A percentile compares a stretch with the other conserved stretches of the same genome.
Evolutionary conservation across 805 yeast species (phyloP).

Genomic region (Lachancea sp.): DNA sequence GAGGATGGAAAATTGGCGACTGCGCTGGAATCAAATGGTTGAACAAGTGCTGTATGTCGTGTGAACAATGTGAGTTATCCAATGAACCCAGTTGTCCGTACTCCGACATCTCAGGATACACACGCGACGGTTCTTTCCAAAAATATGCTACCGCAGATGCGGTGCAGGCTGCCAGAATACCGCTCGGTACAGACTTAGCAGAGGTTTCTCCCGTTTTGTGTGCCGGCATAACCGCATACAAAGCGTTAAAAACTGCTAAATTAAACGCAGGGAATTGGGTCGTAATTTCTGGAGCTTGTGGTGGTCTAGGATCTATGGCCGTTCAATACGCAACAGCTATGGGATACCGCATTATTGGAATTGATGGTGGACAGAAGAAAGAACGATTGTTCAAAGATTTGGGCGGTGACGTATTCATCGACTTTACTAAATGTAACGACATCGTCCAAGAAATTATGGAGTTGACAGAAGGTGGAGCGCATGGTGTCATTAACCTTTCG

Average conservation of each 20-base stretch:
- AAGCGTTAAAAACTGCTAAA: conserved; percentile 77
- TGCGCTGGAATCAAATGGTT: conserved; percentile 62
- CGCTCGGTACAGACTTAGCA: conserved; percentile 68
- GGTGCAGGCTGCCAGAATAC: conserved; percentile 75
- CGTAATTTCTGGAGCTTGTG: conserved; percentile 72
- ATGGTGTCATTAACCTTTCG: conserved; percentile 69
- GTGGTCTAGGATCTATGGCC: conserved; percentile 72
- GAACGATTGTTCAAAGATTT: conserved; percentile 45
- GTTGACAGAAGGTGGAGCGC: conserved; percentile 68
- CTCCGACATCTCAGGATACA: conserved; percentile 77
- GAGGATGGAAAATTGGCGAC: conserved; percentile 55
- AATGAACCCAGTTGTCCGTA: conserved; percentile 58
- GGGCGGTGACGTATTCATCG: conserved; percentile 62
- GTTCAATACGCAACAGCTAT: conserved; percentile 70
- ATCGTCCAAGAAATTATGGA: conserved; percentile 47
- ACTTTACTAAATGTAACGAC: conserved; percentile 51
- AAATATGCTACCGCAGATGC: conserved; percentile 87
- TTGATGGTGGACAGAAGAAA: conserved; percentile 66
- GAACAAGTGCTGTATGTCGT: conserved; percentile 55
- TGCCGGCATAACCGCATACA: conserved; percentile 89
- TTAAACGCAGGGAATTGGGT: conserved; percentile 68
- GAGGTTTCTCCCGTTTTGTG: conserved; percentile 75
- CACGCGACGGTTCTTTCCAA: conserved; percentile 87
- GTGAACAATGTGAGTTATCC: conserved; percentile 53
- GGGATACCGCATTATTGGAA: conserved; percentile 67